phyloP scores from a whole-genome alignment of 495 filamentous ascomycete species.

The Xylaria grammica region DNA sequence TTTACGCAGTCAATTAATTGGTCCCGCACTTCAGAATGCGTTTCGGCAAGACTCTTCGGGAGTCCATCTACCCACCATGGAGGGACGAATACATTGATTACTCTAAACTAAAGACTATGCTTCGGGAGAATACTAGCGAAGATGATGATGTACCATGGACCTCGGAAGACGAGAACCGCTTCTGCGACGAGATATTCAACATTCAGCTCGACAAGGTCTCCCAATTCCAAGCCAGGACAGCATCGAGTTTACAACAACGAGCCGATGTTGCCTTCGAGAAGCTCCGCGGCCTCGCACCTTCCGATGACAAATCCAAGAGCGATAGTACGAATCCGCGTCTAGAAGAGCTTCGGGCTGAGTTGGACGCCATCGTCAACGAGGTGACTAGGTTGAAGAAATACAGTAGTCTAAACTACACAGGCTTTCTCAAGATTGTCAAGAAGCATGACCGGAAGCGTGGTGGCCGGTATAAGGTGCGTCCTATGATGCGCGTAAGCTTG shows the following conservation, averaged over 20 bases:
- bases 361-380: constrained; percentile 87
- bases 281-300: constrained; percentile 60
- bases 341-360: constrained; percentile 73
- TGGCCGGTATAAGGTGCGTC: constrained; percentile 79
- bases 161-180: constrained; percentile 89
- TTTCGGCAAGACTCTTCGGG: constrained; percentile 85
- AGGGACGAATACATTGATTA: constrained; percentile 94
- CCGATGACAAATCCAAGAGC: constrained; percentile 42
- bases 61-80: constrained; percentile 87
- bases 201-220: constrained; percentile 95
- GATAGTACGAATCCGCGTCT: constrained; percentile 60
- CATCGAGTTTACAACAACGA: constrained; percentile 71
- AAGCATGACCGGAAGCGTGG: constrained; percentile 95
- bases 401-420: constrained; percentile 95
- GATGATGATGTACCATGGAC: constrained; percentile 76
- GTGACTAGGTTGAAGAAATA: constrained; percentile 93
- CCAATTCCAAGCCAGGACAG: constrained; percentile 79
- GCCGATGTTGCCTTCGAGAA: constrained; percentile 64
- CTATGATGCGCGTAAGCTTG: constrained; percentile 86
- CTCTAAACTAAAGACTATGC: constrained; percentile 82
- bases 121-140: constrained; percentile 73
- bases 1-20: background rate
- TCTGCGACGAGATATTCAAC: constrained; percentile 94
- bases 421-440: constrained; percentile 96
- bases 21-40: constrained; percentile 64